Base-by-base conservation (phyloP, 208 protist species). In the Porcisia hertigi region DNA sequence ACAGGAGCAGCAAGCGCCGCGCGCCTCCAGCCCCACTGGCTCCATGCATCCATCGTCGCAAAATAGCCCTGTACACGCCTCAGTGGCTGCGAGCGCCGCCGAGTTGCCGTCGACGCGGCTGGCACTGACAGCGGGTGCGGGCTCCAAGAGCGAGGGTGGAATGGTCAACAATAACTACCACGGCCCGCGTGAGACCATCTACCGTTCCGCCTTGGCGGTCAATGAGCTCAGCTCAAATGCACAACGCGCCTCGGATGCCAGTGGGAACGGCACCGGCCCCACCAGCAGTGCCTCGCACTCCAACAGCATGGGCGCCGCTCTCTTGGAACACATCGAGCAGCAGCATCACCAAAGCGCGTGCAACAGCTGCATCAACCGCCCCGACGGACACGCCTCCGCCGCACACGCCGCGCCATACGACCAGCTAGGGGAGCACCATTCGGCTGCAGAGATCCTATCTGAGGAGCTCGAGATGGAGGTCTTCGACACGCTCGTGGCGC, bases 401-500 rank as follows among this genome's bases (percentile, higher is more conserved):
- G 47, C 49, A 49, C 30, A 25, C 49, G 73, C 41, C 43, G 39
- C 47, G 23, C 18, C 25, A 20, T 30, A 55, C 16, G 79, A 60
- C 25, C 62, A 39, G 8, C 63, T 77, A 55, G 71, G 59, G 0
- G 43, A 58, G 36, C n/a, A n/a, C n/a, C 73, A 72, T 14, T 73
- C 76, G 0, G 71, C 79, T 4, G 41, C 58, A 3, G 71, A 66
- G 12, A 76, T 69, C 47, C 62, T 91, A 41, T 75, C 73, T 54
- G 74, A 90, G 64, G 65, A 87, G 73, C 76, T 91, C 16, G 82
- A 86, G 72, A 84, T 94, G 80, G 84, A 96, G 71, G 79, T 86
- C 23, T 96, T 96, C 69, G 73, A 92, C 57, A 89, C 80, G 7
- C 86, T 96, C 43, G 88, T 94, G 82, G 88, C 92, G 45, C 92